Base-by-base conservation (phyloP, 768 basidiomycete species). In the Glaciozyma antarctica region DNA sequence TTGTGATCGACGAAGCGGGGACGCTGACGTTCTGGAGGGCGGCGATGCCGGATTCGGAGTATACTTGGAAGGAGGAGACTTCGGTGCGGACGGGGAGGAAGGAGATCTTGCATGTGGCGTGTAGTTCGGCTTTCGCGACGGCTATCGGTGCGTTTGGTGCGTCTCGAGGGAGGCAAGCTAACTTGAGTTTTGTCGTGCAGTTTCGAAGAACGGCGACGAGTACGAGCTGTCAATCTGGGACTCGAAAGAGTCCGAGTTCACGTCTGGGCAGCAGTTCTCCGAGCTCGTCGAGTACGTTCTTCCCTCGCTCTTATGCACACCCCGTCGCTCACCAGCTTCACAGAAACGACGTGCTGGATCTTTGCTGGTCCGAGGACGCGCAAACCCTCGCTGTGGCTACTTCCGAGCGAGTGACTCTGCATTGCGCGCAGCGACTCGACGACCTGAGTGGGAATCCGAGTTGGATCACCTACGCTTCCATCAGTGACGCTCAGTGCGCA, bases 221-320 rank as follows among this genome's bases (percentile, higher is more conserved):
- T 66, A 67, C 64, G 90, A 93, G 73, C 76, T 97, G 54, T 91
- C 90, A 0, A 90, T 98, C 22, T 98, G 94, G 94, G 91, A 97
- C 76, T 95, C 92, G 0, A 87, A 87, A 59, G 88, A 88, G 76
- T 92, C 88, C 22, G 89, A 94, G 76, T 97, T 97, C 76, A 85
- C 90, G 12, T 86, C 88, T 7, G 93, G 93, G 3, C 78, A 93
- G 56, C 93, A 95, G 76, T 87, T 86, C 74, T 80, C 81, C 49
- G 79, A 81, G 65, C 48, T 28, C 21, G n/a, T 66, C 16, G 44
- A 55, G 58, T 72, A 26, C 41, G 53, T 56, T 3, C n/a, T 19
- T 17, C 30, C 5, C 17, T 9, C 13, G 28, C 10, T 22, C 19
- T 9, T 12, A 2, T 1, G 13, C 32, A 10, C 1, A 24, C 22